Evolutionary conservation across 306 rosid genomes (phyloP).

Genomic region (Cucurbita ficifolia): DNA sequence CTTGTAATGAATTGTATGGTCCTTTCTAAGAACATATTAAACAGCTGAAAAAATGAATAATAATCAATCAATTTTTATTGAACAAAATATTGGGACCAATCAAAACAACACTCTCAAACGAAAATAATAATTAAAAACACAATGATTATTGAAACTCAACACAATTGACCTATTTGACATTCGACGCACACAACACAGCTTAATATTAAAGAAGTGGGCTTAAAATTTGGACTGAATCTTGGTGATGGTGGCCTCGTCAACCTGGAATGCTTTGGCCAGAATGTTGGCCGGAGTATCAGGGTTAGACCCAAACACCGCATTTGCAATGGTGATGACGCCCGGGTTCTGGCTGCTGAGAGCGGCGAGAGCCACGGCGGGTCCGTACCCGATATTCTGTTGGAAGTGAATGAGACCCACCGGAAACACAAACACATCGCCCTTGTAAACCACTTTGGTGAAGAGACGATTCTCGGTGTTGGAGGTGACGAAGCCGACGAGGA

Average conservation of each 20-base stretch:
- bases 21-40: neutral
- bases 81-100: neutral
- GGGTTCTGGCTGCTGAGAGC: slow-evolving; percentile 31
- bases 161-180: neutral
- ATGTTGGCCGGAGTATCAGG: slow-evolving; percentile 13
- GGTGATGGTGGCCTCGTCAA: slow-evolving; percentile 14
- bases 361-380: slow-evolving; percentile 16
- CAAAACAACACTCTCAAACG: neutral
- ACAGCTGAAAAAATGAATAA: no score
- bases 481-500: slow-evolving; percentile 22
- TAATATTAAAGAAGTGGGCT: slow-evolving; percentile 2
- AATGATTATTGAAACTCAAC: neutral
- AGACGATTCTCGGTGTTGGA: slow-evolving; percentile 16
- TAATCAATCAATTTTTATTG: neutral
- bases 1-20: neutral
- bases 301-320: slow-evolving; percentile 22
- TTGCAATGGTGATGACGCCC: slow-evolving; percentile 12
- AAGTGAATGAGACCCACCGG: slow-evolving; percentile 23
- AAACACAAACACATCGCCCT: slow-evolving; percentile 30
- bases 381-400: slow-evolving; percentile 17
- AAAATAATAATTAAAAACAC: no score
- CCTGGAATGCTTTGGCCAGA: slow-evolving; percentile 18
- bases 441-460: slow-evolving; percentile 18
- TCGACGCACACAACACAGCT: no score
- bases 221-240: slow-evolving; percentile 8